phyloP scores from a whole-genome alignment of 2,329 filamentous ascomycete genomes.

The Macrophomina tecta region DNA sequence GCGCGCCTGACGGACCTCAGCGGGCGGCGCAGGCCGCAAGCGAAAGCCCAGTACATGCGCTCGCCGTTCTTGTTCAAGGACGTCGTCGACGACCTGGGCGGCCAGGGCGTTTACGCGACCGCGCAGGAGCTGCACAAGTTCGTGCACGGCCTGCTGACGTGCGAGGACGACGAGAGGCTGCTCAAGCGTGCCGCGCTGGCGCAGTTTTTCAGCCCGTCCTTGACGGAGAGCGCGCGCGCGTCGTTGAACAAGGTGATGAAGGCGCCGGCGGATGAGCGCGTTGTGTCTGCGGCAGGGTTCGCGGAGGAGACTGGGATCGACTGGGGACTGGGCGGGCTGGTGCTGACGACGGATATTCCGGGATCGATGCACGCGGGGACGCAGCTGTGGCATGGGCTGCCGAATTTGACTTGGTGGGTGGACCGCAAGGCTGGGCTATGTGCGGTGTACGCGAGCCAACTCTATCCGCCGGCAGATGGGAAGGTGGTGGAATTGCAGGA shows the following conservation, averaged over 20 bases:
- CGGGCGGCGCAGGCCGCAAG: conserved; percentile 31
- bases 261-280: not conserved
- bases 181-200: conserved; percentile 37
- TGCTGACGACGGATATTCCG: conserved; percentile 33
- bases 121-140: conserved; percentile 42
- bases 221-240: conserved; percentile 30
- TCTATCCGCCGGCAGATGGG: conserved; percentile 40
- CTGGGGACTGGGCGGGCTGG: conserved; percentile 41
- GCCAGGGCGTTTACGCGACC: conserved; percentile 22
- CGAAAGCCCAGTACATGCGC: conserved; percentile 29
- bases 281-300: conserved; percentile 32
- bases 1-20: conserved; percentile 34
- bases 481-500: conserved; percentile 5
- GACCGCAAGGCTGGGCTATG: conserved; percentile 41
- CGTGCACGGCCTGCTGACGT: conserved; percentile 37
- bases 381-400: conserved; percentile 42
- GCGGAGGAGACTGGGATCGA: conserved; percentile 33
- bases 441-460: conserved; percentile 40
- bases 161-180: conserved; percentile 35
- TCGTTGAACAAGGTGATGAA: conserved; percentile 23
- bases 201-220: conserved; percentile 41
- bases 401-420: conserved; percentile 44
- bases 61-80: conserved; percentile 30
- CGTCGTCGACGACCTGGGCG: conserved; percentile 17
- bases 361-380: conserved; percentile 38